Evolutionary conservation across 2,329 filamentous ascomycete genomes (phyloP), one percentile per base, ranked within the genome.

Genomic region (Rutstroemia sp.): DNA sequence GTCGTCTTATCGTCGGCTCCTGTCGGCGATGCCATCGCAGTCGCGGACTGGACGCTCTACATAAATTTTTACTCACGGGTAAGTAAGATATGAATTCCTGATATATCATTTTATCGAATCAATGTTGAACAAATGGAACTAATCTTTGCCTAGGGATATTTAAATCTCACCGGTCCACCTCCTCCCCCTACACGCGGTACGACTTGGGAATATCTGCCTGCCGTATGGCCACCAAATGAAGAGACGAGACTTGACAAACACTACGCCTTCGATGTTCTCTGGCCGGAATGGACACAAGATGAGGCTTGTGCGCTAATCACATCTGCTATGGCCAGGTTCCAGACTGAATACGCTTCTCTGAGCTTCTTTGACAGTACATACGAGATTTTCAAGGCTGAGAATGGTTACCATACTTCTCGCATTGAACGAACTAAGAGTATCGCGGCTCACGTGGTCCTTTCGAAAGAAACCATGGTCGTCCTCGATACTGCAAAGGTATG

Each of bases 361-460:
- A 73, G 71, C 60, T 60, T 71, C 34, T 67, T 73, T 41, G 64
- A 70, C 51, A 61, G 62, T 16, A 58, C 64, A 1, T 59, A 62
- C 23, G 71, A 73, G 49, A 56, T 68, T 5, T 64, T 72, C 41
- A 68, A 67, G 52, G 65, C 63, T 27, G 69, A 70, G 49, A 56
- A 63, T 38, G 69, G 66, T 3, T 68, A 67, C 48, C 62, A 64
- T n/a, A 57, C 59, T 21, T 45, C 56, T 16, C 52, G 48, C n/a
- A 63, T 71, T 23, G 58, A 62, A 37, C 63, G 71, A 8, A 49
- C 57, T 4, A 60, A 58, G 19, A 73, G 71, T 48, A 64, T 73
- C 49, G 69, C 67, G 14, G 71, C 71, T 8, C 71, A 73, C 60
- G 68, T 67, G 19, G 59, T 73, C n/a, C 58, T 71, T 39, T 63